Base-by-base conservation (phyloP, 164 flowering plant species). In the Magnolia officinalis region DNA sequence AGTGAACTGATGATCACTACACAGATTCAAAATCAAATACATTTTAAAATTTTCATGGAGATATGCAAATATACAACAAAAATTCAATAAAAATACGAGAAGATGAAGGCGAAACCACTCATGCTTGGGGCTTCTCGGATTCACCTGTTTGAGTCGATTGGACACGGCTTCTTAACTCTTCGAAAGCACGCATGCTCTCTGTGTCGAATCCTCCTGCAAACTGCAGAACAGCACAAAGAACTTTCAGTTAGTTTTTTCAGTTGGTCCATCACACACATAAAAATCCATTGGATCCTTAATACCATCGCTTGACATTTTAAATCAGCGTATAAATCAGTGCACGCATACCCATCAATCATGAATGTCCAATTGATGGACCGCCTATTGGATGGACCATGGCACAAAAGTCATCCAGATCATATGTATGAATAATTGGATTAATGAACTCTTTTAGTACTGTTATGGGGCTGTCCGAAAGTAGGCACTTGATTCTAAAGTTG, bases 131-230 rank as follows among this genome's bases (percentile, higher is more conserved):
- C 72, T 85, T 79, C 10, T 84, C 82, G 10, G 84, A 83, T 78
- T 79, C 87, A 10, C 79, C 73, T 49, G 79, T 66, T 81, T 85
- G 88, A 37, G 88, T 24, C 2, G 16, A 8, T 49, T 74, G 75
- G 49, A 85, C 83, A 2, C 96, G 88, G 80, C 88, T 82, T 80
- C 97, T 87, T 63, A 95, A 83, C 59, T 93, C 98, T 86, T 93
- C 96, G 77, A 93, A 93, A 64, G 93, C 92, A 82, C 87, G 88
- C 98, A 95, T 95, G 82, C 94, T 93, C 67, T 92, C 98, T 16
- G 94, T 90, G 83, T 95, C 97, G 75, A 95, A 91, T 7, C 98
- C 98, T 80, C 98, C 98, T 0, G 96, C 97, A 88, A 95, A 95
- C 98, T 95, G 18, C 18, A 68, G 26, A 68, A 10, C 21, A 23